phyloP scores from a whole-genome alignment of 306 rosid genomes.

The Quercus dentata region DNA sequence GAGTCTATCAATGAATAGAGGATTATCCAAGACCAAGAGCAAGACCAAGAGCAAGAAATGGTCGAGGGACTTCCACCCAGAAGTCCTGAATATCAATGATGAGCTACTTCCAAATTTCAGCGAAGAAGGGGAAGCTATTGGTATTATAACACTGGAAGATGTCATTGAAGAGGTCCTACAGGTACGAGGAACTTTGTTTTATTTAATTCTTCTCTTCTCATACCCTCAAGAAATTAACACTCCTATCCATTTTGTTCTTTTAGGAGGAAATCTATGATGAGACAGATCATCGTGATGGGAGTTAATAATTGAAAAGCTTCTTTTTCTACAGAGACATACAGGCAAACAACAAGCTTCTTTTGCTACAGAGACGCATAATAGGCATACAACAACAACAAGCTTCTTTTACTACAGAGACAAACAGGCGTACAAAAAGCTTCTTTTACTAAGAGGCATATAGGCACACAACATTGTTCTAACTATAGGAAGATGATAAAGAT shows the following conservation, averaged over 20 bases:
- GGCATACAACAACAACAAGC: background rate
- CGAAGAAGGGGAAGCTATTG: conserved; percentile 83
- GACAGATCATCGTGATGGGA: conserved; percentile 58
- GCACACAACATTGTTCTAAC: background rate
- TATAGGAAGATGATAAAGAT: background rate
- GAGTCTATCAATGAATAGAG: conserved; percentile 51
- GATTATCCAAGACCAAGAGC: conserved; percentile 53
- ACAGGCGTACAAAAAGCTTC: background rate
- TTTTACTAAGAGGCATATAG: background rate
- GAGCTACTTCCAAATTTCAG: conserved; percentile 67
- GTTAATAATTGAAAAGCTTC: background rate
- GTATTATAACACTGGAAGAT: conserved; percentile 88
- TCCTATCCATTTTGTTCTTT: background rate
- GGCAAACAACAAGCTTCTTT: background rate
- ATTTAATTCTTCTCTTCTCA: background rate
- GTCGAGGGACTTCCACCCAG: conserved; percentile 71
- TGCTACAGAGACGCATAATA: too few relatives aligned
- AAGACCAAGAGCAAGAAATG: conserved; percentile 73
- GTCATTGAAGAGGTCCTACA: conserved; percentile 96
- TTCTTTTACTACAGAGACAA: background rate
- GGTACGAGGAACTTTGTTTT: conserved; percentile 33
- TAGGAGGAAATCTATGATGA: conserved; percentile 98
- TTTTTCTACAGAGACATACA: background rate
- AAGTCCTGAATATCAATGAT: conserved; percentile 66
- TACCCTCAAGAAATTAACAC: background rate